These are phyloP conservation scores for Carnegiea gigantea DNA, from an alignment of 179 eudicot genomes.

Conservation along the genomic window DNA sequence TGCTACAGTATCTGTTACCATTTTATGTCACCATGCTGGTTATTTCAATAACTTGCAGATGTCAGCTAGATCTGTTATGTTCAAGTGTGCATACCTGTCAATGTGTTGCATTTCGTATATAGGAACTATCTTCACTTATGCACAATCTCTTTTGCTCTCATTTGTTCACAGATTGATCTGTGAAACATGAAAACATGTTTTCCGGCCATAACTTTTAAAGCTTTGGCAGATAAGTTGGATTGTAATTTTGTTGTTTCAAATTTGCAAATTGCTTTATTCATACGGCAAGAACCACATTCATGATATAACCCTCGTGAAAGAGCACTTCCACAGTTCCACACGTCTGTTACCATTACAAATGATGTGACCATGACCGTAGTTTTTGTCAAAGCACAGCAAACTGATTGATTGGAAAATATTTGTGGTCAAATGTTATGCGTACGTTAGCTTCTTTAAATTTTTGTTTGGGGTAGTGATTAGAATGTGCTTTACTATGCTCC, in stretches of 20 bases:
- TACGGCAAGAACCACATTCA: no score
- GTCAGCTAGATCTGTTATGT: neutral
- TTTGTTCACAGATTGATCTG: neutral
- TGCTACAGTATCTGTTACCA: neutral
- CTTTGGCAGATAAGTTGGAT: no score
- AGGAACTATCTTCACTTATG: neutral
- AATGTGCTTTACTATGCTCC: neutral
- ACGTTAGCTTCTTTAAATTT: neutral
- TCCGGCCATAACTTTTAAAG: no score
- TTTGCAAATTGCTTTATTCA: no score
- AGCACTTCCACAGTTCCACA: neutral
- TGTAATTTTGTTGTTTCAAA: no score
- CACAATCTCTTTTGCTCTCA: neutral
- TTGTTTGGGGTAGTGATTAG: neutral
- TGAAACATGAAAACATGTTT: no score
- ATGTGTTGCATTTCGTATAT: neutral
- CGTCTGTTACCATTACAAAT: neutral
- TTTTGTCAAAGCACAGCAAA: neutral
- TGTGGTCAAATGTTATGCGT: neutral
- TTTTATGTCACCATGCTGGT: no score
- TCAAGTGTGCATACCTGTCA: neutral
- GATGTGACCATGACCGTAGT: neutral
- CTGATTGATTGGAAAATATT: constrained; percentile 1
- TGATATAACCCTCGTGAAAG: neutral
- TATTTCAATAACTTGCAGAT: neutral